Evolutionary conservation across 805 yeast genomes (phyloP), one percentile per base, ranked within the genome.

Genomic region (Teunomyces atbi): DNA sequence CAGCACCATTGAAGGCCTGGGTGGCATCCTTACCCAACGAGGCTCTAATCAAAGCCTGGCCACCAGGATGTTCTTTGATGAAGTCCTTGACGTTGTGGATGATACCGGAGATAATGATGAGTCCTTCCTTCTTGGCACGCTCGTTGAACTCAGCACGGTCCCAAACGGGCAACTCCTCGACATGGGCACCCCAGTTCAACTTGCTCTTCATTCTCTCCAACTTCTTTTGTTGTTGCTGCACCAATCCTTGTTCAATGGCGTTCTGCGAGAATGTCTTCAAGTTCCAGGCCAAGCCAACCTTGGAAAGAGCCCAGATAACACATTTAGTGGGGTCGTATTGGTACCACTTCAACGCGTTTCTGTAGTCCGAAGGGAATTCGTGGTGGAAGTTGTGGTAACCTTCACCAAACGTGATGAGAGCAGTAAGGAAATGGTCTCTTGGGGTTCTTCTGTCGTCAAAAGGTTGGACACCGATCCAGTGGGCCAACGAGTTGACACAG

Each of bases 341-440:
- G 74, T 83, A 86, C 94, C 94, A 86, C 63, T 81, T 84, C 62
- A 86, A 76, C 15, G 94, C 94, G 62, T 86, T 86, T 78, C 95
- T 81, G 78, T 86, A 87, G 70, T 87, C 95, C 15, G 88, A 79
- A 58, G 95, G 94, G 78, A 86, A 87, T 73, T 86, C 95, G 65
- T 87, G 95, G 67, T 87, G 95, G 82, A 86, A 87, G 70, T 87
- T 87, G 62, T 87, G 94, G 75, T 86, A 86, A 52, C 95, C 95
- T 70, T 87, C 95, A 67, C 95, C 95, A 60, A 86, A 86, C 0
- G 95, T 87, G 48, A 86, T 89, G 49, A 86, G 70, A 4, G 94
- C 94, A 42, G 94, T 86, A 51, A 87, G 59, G 62, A 82, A 79
- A 66, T 86, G 90, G 68, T 87, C 92, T 69, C 94, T 78, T 56